Percentiles rank a stretch among this genome's conserved stretches.
phyloP scores from a whole-genome alignment of 1,284 basidiomycete genomes.

The Tausonia pullulans region DNA sequence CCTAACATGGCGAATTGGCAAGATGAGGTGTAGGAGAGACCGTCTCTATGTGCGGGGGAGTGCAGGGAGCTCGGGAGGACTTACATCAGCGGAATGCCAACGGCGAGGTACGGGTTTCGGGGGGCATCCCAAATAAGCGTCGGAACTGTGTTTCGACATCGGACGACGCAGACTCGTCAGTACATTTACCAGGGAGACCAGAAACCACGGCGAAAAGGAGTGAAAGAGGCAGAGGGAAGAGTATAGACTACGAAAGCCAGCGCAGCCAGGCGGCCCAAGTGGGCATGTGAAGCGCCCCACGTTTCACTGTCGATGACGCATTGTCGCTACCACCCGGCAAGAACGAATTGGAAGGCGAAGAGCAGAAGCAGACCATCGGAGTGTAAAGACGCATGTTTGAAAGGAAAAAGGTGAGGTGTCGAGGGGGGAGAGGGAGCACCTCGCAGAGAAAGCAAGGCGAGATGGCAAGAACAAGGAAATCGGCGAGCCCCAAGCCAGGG shows the following conservation, averaged over 20 bases:
- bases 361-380: not conserved
- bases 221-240: no score
- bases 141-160: not conserved
- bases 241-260: not conserved
- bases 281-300: not conserved
- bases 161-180: no score
- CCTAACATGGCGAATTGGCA: no score
- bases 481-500: not conserved
- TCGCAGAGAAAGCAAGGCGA: not conserved
- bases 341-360: no score
- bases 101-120: constrained; percentile 16
- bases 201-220: no score
- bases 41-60: no score
- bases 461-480: not conserved
- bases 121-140: constrained; percentile 16
- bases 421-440: not conserved
- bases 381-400: not conserved
- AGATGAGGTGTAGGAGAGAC: not conserved
- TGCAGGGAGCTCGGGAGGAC: not conserved
- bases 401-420: not conserved
- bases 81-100: constrained; percentile 15
- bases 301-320: not conserved
- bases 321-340: not conserved
- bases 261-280: not conserved
- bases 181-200: not conserved